These are phyloP conservation scores for Incumbomyces lentus DNA, from an alignment of 2,329 filamentous ascomycete species.

Conservation along the genomic window DNA sequence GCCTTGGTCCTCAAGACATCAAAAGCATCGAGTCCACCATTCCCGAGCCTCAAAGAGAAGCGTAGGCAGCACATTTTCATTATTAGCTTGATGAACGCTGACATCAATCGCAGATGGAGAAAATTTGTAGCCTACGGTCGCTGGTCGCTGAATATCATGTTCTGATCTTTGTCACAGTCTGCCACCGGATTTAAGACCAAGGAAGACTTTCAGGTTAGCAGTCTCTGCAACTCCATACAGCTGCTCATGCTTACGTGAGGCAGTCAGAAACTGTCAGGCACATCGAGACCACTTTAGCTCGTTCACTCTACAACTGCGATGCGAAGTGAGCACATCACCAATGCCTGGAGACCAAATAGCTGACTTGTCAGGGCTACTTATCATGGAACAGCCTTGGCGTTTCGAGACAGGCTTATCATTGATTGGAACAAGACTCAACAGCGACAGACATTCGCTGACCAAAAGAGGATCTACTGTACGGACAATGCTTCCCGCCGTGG, in stretches of 20 bases:
- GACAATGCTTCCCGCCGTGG: not conserved
- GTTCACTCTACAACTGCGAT: constrained; percentile 97
- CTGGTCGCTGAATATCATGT: constrained; percentile 1
- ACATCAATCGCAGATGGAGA: constrained; percentile 40
- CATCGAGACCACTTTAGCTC: constrained; percentile 90
- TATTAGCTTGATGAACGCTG: constrained; percentile 8
- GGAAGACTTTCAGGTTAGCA: constrained; percentile 61
- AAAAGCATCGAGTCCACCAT: constrained; percentile 87
- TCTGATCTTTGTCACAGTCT: constrained; percentile 33
- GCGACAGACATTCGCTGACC: constrained; percentile 78
- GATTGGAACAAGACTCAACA: constrained; percentile 99
- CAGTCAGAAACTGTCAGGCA: constrained; percentile 80
- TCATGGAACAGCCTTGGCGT: constrained; percentile 78
- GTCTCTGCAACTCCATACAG: not conserved
- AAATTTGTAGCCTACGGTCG: constrained; percentile 28
- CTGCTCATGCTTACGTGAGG: constrained; percentile 6
- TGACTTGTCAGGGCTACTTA: constrained; percentile 59
- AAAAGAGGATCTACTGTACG: constrained; percentile 84
- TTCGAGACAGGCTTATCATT: constrained; percentile 83
- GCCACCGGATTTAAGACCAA: constrained; percentile 62
- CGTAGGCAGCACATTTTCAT: constrained; percentile 51
- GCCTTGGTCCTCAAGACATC: constrained; percentile 82
- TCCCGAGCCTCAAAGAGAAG: constrained; percentile 75
- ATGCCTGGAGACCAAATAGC: not conserved
- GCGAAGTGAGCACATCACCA: constrained; percentile 46